Percentiles rank a stretch among this genome's conserved stretches.
Conservation (phyloP, 805 yeast species). For the Starmerella floricola region DNA sequence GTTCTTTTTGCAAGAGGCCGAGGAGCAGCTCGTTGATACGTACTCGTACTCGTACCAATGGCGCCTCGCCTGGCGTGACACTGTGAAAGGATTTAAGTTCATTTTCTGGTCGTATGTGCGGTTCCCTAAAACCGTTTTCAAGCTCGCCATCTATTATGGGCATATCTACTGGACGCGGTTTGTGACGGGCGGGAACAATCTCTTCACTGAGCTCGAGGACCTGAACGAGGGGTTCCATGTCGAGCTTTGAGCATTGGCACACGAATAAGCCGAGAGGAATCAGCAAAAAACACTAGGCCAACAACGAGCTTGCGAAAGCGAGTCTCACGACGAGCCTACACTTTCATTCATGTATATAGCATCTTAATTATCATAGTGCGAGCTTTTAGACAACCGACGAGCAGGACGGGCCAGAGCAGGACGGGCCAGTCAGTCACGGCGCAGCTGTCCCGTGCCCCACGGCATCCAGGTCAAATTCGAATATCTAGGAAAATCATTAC, state of each 20-base stretch:
- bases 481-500: no score
- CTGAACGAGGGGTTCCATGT: slow-evolving; percentile 3
- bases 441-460: no score
- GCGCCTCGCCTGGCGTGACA: slow-evolving; percentile 39
- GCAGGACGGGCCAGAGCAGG: no score
- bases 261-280: neutral
- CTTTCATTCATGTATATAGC: neutral
- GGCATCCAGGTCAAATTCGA: no score
- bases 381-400: no score
- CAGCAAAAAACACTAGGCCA: neutral
- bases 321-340: neutral
- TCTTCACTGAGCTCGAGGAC: slow-evolving; percentile 3
- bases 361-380: neutral
- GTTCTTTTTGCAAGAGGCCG: slow-evolving; percentile 38
- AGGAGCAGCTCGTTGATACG: slow-evolving; percentile 13
- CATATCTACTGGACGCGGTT: slow-evolving; percentile 52
- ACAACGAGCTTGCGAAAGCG: neutral
- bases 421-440: no score
- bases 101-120: slow-evolving; percentile 52
- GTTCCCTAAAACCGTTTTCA: slow-evolving; percentile 54
- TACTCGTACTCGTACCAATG: slow-evolving; percentile 34
- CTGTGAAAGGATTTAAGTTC: slow-evolving; percentile 50
- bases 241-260: slow-evolving; percentile 4
- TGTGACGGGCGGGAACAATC: neutral
- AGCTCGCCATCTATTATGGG: slow-evolving; percentile 37